Conservation (phyloP, 2,329 filamentous ascomycete genomes). For the Monosporascus sp. region DNA sequence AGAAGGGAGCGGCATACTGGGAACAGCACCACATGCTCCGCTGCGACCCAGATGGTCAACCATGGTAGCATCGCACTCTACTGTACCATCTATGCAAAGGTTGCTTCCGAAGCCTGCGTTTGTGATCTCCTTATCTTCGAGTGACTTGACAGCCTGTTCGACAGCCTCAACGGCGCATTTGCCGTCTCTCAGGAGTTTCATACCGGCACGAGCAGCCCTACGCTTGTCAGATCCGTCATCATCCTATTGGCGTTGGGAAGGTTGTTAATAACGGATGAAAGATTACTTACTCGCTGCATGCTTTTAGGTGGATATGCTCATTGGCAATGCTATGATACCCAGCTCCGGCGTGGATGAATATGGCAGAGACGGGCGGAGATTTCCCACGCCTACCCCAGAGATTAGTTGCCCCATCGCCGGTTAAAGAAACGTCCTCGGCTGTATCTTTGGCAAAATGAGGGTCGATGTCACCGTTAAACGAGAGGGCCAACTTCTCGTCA, state of each 20-base stretch:
- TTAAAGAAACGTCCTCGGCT: not conserved
- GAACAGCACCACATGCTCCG: slow-evolving; percentile 86
- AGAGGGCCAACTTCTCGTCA: too few relatives aligned
- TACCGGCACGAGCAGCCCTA: slow-evolving; percentile 79
- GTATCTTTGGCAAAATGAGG: slow-evolving; percentile 7
- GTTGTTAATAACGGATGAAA: not conserved
- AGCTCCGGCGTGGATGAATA: slow-evolving; percentile 93
- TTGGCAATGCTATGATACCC: slow-evolving; percentile 89
- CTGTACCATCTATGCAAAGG: slow-evolving; percentile 79
- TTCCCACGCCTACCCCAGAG: slow-evolving; percentile 32
- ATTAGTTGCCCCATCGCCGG: slow-evolving; percentile 37
- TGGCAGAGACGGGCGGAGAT: slow-evolving; percentile 46
- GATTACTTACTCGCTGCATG: slow-evolving; percentile 75
- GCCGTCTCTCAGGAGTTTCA: slow-evolving; percentile 74
- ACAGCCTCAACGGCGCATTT: slow-evolving; percentile 82
- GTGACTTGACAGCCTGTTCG: slow-evolving; percentile 77
- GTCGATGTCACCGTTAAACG: too few relatives aligned
- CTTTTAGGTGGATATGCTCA: slow-evolving; percentile 76
- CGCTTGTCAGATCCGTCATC: not conserved
- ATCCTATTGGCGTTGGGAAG: too few relatives aligned
- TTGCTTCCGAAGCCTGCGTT: slow-evolving; percentile 97
- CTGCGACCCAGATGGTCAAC: slow-evolving; percentile 89
- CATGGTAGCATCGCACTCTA: slow-evolving; percentile 92
- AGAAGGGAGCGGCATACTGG: slow-evolving; percentile 56
- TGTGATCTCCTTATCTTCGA: slow-evolving; percentile 93